phyloP scores from a whole-genome alignment of 179 eudicot species.

The Corrigiola litoralis region DNA sequence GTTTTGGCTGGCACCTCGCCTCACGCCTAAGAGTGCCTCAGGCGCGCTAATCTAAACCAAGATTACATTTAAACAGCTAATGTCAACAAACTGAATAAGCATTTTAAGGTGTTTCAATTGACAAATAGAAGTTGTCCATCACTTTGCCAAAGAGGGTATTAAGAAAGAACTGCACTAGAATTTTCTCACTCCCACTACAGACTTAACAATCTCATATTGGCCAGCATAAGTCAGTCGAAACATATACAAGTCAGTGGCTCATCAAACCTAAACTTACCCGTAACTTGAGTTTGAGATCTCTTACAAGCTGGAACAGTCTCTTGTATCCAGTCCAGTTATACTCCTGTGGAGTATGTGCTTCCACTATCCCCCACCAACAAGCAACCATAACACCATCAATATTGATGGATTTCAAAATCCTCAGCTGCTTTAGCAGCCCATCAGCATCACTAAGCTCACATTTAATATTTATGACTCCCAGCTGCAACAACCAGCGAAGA shows the following conservation, averaged over 20 bases:
- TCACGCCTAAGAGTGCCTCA: too few relatives aligned
- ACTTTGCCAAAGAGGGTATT: too few relatives aligned
- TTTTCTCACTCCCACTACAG: too few relatives aligned
- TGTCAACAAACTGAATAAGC: too few relatives aligned
- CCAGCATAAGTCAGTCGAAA: neutral
- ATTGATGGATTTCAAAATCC: slow-evolving; percentile 58
- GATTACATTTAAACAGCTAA: too few relatives aligned
- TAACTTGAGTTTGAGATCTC: slow-evolving; percentile 71
- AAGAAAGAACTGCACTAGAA: too few relatives aligned
- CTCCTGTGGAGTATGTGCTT: slow-evolving; percentile 88
- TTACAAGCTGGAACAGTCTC: slow-evolving; percentile 74
- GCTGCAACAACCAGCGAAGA: slow-evolving; percentile 39
- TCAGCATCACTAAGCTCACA: slow-evolving; percentile 86
- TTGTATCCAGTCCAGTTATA: slow-evolving; percentile 93
- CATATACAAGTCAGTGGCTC: neutral
- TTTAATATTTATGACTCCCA: slow-evolving; percentile 86
- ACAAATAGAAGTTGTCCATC: too few relatives aligned
- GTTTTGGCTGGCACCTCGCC: too few relatives aligned
- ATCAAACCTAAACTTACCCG: slow-evolving; percentile 51
- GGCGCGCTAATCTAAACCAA: too few relatives aligned
- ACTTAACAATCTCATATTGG: neutral
- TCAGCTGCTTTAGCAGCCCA: slow-evolving; percentile 70
- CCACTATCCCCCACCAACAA: slow-evolving; percentile 99
- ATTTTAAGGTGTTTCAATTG: too few relatives aligned
- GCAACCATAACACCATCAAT: slow-evolving; percentile 83